Conservation (phyloP, 306 rosid genomes). For the Fragaria ananassa region DNA sequence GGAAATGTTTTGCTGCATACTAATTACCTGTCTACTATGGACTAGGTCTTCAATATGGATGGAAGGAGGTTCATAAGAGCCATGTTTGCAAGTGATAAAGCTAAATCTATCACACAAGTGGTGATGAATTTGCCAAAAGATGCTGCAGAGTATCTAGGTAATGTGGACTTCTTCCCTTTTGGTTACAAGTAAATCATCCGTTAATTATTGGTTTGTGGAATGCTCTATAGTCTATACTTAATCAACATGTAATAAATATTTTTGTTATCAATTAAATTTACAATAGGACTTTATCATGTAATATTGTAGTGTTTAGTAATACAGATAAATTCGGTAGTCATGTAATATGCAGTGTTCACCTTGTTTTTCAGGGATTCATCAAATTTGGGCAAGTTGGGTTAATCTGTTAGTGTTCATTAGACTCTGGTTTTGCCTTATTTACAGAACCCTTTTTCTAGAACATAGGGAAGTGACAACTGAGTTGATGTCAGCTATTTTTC, state of each 20-base stretch:
- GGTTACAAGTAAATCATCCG: background rate
- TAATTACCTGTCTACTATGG: constrained; percentile 21
- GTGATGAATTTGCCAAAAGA: constrained; percentile 96
- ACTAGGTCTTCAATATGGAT: constrained; percentile 88
- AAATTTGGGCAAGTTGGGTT: background rate
- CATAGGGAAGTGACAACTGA: background rate
- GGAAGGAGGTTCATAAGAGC: constrained; percentile 93
- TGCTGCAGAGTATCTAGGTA: constrained; percentile 86
- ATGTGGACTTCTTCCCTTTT: background rate
- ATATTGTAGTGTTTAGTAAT: background rate
- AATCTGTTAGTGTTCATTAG: background rate
- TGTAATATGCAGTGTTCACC: background rate
- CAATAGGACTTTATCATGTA: background rate
- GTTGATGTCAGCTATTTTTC: background rate
- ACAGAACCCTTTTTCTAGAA: background rate
- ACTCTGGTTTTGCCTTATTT: background rate
- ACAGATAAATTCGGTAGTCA: background rate
- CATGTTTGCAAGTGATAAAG: constrained; percentile 69
- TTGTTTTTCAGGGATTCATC: background rate
- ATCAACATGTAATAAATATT: background rate
- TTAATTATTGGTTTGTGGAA: background rate
- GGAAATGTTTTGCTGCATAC: constrained; percentile 1
- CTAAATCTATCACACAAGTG: constrained; percentile 75
- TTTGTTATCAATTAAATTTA: background rate
- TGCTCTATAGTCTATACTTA: background rate